These are phyloP conservation scores for Corymbia calophylla DNA, from an alignment of 441 rosid genomes.

Conservation along the genomic window DNA sequence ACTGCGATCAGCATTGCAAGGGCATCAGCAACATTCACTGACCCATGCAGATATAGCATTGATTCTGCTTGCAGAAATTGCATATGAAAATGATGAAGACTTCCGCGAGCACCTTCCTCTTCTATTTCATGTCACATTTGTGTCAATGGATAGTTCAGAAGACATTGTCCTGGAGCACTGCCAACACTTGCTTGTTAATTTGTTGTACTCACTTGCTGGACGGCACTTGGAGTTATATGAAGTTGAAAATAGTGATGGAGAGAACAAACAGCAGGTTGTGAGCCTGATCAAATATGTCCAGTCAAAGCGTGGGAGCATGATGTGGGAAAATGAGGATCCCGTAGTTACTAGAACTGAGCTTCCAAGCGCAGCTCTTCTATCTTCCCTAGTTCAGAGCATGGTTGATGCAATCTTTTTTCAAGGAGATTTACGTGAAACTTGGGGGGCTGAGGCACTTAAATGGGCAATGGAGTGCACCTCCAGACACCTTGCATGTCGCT, in stretches of 20 bases:
- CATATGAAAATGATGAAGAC: slow-evolving; percentile 98
- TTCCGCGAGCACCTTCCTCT: slow-evolving; percentile 98
- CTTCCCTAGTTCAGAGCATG: slow-evolving; percentile 99
- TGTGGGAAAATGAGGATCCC: slow-evolving; percentile 99
- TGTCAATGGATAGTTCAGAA: slow-evolving; percentile 99
- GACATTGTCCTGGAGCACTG: slow-evolving; percentile 98
- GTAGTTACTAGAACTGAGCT: slow-evolving; percentile 81
- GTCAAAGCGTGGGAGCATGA: slow-evolving; percentile 99
- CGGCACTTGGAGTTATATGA: slow-evolving; percentile 96
- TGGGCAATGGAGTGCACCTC: slow-evolving; percentile 99
- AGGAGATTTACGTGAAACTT: slow-evolving; percentile 98
- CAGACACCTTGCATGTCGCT: slow-evolving; percentile 97
- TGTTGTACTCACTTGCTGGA: slow-evolving; percentile 95
- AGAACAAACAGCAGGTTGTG: slow-evolving; percentile 96
- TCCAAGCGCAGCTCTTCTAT: slow-evolving; percentile 97
- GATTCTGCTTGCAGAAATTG: slow-evolving; percentile 94
- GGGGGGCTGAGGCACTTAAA: slow-evolving; percentile 98
- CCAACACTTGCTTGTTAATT: slow-evolving; percentile 95
- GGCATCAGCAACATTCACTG: slow-evolving; percentile 98
- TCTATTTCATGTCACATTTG: slow-evolving; percentile 95
- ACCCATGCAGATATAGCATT: slow-evolving; percentile 98
- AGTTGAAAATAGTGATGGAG: slow-evolving; percentile 94
- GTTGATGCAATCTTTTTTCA: slow-evolving; percentile 99
- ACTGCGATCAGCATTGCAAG: slow-evolving; percentile 96
- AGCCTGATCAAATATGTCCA: slow-evolving; percentile 97